phyloP scores from a whole-genome alignment of 305 asterid genomes.

The Caryopteris hybrid region DNA sequence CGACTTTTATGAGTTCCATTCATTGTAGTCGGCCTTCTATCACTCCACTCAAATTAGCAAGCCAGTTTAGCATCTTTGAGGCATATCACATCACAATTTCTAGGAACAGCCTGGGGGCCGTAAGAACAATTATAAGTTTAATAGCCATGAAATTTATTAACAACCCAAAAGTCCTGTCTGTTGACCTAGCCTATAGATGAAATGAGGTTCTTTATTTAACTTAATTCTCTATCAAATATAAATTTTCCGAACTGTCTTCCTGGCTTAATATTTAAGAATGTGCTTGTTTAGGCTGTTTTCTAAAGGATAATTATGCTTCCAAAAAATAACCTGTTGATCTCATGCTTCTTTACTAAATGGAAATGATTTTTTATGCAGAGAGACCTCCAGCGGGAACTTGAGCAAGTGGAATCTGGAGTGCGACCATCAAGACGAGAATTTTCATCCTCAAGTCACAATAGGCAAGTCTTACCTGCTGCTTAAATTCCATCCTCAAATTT shows the following conservation, averaged over 20 bases:
- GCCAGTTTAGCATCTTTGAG: not conserved
- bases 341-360: constrained; percentile 3
- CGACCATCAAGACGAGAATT: constrained; percentile 81
- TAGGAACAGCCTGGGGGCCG: not conserved
- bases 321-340: not conserved
- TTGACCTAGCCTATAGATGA: not conserved
- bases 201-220: constrained; percentile 9
- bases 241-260: not conserved
- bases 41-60: not conserved
- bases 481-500: constrained; percentile 6
- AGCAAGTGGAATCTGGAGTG: constrained; percentile 84
- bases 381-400: constrained; percentile 94
- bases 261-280: not conserved
- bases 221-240: not conserved
- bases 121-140: not conserved
- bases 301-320: not conserved
- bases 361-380: constrained; percentile 46
- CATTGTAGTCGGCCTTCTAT: too few species aligned
- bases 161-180: not conserved
- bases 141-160: not conserved
- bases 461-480: constrained; percentile 39
- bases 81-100: not conserved
- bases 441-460: constrained; percentile 65
- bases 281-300: not conserved
- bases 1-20: too few species aligned